Evolutionary conservation across 768 basidiomycete genomes (phyloP), one percentile per base, ranked within the genome.

Genomic region (Pleurotus tuber-regium): DNA sequence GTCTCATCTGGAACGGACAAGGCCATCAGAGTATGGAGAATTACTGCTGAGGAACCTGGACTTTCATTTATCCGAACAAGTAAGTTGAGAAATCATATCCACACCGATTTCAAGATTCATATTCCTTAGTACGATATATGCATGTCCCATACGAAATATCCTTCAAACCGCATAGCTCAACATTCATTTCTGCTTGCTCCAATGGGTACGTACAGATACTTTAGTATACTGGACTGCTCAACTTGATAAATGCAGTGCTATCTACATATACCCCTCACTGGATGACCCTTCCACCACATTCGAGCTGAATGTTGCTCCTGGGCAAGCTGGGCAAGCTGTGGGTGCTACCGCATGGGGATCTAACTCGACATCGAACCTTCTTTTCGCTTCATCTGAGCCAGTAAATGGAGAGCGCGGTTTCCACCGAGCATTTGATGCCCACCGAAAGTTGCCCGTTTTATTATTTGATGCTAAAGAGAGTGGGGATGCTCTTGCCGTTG

Each of bases 371-470:
- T 54, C 68, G 0, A 56, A 69, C 12, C 53, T 68, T 9, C 54
- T 86, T 11, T 83, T 83, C 60, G 78, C 79, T 1, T 85, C 82
- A 1, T 79, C 82, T 1, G 84, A 84, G 55, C 75, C 80, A 4
- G 59, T 63, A 3, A 56, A 57, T 7, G 52, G 49, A 24, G 64
- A 63, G 10, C 51, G 38, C 3, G 82, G 83, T 1, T 69, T 60
- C 33, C 85, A 87, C 55, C 72, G 68, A 35, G 78, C 70, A 3
- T 79, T 82, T 46, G 82, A 86, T 59, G 54, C 70, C 1, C 52
- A 46, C 14, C 62, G 36, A 30, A 52, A 59, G 4, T 60, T 38
- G 33, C 43, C 51, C 2, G 46, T 59, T 1, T 68, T 73, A 49
- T 51, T 60, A 5, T 71, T 86, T 31, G 71, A 77, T 47, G 73